Percentiles rank a stretch among this genome's conserved stretches.
These are phyloP conservation scores for Kitagawia praeruptora DNA, from an alignment of 129 eudicot genomes.

Conservation along the genomic window DNA sequence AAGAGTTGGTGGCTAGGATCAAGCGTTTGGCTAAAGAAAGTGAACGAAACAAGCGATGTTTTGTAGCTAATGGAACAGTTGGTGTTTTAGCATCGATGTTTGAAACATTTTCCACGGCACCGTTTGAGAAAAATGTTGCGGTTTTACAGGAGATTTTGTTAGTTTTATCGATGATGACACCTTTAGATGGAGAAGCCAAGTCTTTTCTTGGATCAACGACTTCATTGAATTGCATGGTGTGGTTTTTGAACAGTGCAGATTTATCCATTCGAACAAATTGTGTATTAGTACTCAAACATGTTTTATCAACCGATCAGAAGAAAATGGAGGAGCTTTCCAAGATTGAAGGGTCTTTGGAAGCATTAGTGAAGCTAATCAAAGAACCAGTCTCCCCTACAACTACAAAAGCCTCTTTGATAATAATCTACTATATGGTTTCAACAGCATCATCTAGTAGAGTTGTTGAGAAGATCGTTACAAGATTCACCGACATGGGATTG, in stretches of 20 bases:
- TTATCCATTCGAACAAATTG: slow-evolving; percentile 39
- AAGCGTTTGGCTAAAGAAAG: slow-evolving; percentile 34
- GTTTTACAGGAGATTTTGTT: slow-evolving; percentile 43
- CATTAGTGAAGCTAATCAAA: slow-evolving; percentile 28
- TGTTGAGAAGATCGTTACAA: slow-evolving; percentile 15
- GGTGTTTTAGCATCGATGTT: slow-evolving; percentile 27
- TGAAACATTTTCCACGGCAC: slow-evolving; percentile 26
- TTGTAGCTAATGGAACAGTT: slow-evolving; percentile 28
- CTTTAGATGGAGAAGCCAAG: slow-evolving; percentile 30
- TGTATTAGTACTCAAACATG: slow-evolving; percentile 25
- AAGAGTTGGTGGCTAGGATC: slow-evolving; percentile 33
- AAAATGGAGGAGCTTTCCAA: slow-evolving; percentile 17
- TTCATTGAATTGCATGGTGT: slow-evolving; percentile 31
- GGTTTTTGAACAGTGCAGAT: slow-evolving; percentile 29
- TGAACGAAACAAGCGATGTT: slow-evolving; percentile 35
- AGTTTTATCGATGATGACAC: slow-evolving; percentile 25
- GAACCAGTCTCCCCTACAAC: slow-evolving; percentile 45
- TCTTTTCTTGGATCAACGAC: slow-evolving; percentile 24
- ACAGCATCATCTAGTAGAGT: slow-evolving; percentile 4
- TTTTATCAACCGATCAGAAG: slow-evolving; percentile 26
- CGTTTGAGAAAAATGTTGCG: background rate
- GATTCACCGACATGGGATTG: slow-evolving; percentile 28
- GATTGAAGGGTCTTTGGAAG: slow-evolving; percentile 41
- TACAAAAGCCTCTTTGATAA: slow-evolving; percentile 45
- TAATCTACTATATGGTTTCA: slow-evolving; percentile 43